These are phyloP conservation scores for Saturnispora halmiae DNA, from an alignment of 805 yeast genomes.

Conservation along the genomic window DNA sequence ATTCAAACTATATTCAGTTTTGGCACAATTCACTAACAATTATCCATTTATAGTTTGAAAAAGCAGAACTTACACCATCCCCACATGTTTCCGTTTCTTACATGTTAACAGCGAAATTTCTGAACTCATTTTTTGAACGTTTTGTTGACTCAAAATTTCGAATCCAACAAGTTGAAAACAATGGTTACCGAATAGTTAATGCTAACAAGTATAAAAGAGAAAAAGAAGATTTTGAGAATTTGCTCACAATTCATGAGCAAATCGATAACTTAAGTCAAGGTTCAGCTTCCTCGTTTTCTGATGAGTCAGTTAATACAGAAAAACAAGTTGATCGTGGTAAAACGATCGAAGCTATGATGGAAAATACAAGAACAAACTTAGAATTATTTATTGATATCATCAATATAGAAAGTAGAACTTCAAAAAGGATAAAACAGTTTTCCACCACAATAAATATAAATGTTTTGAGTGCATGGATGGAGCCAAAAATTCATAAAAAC, in stretches of 20 bases:
- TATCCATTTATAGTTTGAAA: not conserved
- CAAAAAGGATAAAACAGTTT: slow-evolving; percentile 2
- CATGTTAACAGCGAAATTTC: not conserved
- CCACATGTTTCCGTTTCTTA: not conserved
- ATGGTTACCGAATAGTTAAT: not conserved
- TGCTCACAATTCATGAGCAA: too few species aligned
- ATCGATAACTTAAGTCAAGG: too few species aligned
- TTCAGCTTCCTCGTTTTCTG: too few species aligned
- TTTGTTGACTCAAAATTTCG: slow-evolving; percentile 2
- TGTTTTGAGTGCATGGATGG: slow-evolving; percentile 10
- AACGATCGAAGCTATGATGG: not conserved
- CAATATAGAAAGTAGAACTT: not conserved
- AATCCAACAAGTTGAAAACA: not conserved
- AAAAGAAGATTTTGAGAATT: too few species aligned
- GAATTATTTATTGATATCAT: slow-evolving; percentile 8
- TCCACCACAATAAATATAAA: slow-evolving; percentile 8
- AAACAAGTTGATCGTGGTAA: not conserved
- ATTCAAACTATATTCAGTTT: not conserved
- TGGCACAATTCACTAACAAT: not conserved
- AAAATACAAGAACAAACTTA: not conserved
- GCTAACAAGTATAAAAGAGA: not conserved
- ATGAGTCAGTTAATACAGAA: too few species aligned
- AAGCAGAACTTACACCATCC: not conserved
- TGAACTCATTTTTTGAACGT: slow-evolving; percentile 2
- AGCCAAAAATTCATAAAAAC: not conserved